Base-by-base conservation (phyloP, 2,329 filamentous ascomycete species). In the Paracamarosporium sp. region DNA sequence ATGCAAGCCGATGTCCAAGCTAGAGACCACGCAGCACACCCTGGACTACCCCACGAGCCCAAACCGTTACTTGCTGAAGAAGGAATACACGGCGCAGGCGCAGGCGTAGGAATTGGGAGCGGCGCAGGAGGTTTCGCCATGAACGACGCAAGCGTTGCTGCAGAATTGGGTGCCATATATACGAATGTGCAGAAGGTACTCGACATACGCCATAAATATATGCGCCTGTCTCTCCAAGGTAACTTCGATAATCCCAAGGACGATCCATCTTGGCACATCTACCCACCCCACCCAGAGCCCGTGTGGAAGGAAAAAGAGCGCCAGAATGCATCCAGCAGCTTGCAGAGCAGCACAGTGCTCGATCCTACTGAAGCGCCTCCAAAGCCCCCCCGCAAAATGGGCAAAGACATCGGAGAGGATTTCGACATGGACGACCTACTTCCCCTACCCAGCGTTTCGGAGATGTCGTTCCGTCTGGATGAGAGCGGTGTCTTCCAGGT, bases 401-500 rank as follows among this genome's bases (percentile, higher is more conserved):
- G 94, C 3, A 86, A 94, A 65, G 87, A 96, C 70, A 92, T 98
- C 68, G 95, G 95, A 11, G 91, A 93, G 70, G 94, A 98, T 74
- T 99, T 99, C 72, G 85, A 92, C 59, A 86, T 97, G 73, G 85
- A 89, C 1, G 91, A 97, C 63, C 76, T 91, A 50, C 75, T 91
- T 51, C 92, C 93, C 0, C 78, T 96, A 1, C 92, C 94, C 0
- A 85, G 82, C 3, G 75, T 86, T 27, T 88, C 89, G 44, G 86
- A 89, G 59, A 88, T 92, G 85, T 86, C 84, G 0, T 99, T 90
- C 76, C 85, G 85, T 57, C 82, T 98, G 40, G 95, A 98, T 74
- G 85, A 88, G 3, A 90, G 86, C 65, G 91, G 95, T 59, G 92
- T 99, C 4, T 99, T 92, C 73, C 95, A 99, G 73, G 92, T 99